These are phyloP conservation scores for Neurospora sp. DNA, from an alignment of 495 filamentous ascomycete species.

Conservation along the genomic window DNA sequence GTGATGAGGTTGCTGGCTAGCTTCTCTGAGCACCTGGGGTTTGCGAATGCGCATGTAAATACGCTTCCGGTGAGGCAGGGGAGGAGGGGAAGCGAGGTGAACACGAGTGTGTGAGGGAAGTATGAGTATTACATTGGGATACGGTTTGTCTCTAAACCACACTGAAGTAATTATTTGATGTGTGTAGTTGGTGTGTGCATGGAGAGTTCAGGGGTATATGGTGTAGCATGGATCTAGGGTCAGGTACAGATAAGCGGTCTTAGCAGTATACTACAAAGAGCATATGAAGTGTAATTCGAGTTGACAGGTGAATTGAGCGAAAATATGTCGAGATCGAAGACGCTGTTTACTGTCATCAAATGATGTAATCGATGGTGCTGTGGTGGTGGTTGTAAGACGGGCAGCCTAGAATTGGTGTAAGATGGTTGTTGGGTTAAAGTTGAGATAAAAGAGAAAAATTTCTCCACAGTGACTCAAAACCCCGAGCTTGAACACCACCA, in stretches of 20 bases:
- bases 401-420: not conserved
- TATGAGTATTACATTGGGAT: not conserved
- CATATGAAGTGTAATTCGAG: not conserved
- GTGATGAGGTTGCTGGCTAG: constrained; percentile 41
- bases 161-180: not conserved
- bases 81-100: constrained; percentile 6
- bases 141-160: not conserved
- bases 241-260: not conserved
- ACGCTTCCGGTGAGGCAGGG: constrained; percentile 18
- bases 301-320: not conserved
- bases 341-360: not conserved
- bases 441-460: constrained; percentile 8
- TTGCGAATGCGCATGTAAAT: constrained; percentile 19
- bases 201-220: not conserved
- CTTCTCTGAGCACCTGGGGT: constrained; percentile 34
- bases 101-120: not conserved
- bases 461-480: constrained; percentile 13
- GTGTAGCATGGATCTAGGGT: not conserved
- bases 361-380: too few relatives aligned
- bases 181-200: not conserved
- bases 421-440: not conserved
- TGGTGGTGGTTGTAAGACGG: not conserved
- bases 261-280: not conserved
- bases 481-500: not conserved
- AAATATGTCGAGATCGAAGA: not conserved